Percentiles rank a stretch among this genome's conserved stretches.
phyloP scores from a whole-genome alignment of 2,329 filamentous ascomycete species.

The Chaetomium sp. region DNA sequence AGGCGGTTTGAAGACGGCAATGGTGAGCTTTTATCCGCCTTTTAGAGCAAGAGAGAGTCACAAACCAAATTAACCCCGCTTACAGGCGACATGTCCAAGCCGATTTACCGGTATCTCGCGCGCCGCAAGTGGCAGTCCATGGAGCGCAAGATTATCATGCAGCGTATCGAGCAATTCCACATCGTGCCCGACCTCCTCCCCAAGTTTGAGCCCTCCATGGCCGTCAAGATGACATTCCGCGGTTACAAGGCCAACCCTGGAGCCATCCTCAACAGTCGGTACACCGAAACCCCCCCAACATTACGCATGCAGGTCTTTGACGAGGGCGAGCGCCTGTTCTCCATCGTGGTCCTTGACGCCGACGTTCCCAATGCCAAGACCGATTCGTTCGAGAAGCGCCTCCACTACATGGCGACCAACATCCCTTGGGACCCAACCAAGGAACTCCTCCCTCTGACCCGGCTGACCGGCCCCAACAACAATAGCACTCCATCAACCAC shows the following conservation, averaged over 20 bases:
- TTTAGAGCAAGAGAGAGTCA: neutral
- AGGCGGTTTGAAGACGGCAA: slow-evolving; percentile 86
- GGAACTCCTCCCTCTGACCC: slow-evolving; percentile 58
- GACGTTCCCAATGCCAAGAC: slow-evolving; percentile 76
- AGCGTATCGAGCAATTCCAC: slow-evolving; percentile 80
- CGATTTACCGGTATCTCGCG: slow-evolving; percentile 87
- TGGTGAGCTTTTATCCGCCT: slow-evolving; percentile 48
- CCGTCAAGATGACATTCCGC: slow-evolving; percentile 77
- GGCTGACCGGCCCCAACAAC: slow-evolving; percentile 40
- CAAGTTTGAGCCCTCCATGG: slow-evolving; percentile 67
- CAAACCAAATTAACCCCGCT: neutral
- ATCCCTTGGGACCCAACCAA: slow-evolving; percentile 46
- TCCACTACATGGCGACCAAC: slow-evolving; percentile 77
- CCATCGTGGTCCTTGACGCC: slow-evolving; percentile 78
- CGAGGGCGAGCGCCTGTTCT: slow-evolving; percentile 71
- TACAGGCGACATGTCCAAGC: slow-evolving; percentile 87
- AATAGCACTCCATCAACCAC: no score
- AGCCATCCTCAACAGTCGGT: slow-evolving; percentile 65
- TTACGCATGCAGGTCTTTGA: slow-evolving; percentile 83
- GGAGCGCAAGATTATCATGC: slow-evolving; percentile 69
- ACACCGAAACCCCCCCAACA: slow-evolving; percentile 67
- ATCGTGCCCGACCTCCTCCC: slow-evolving; percentile 85
- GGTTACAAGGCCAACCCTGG: slow-evolving; percentile 65
- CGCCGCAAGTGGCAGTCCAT: slow-evolving; percentile 82
- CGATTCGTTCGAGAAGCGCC: slow-evolving; percentile 72